Base-by-base conservation (phyloP, 495 filamentous ascomycete genomes). In the Neurospora sp. region DNA sequence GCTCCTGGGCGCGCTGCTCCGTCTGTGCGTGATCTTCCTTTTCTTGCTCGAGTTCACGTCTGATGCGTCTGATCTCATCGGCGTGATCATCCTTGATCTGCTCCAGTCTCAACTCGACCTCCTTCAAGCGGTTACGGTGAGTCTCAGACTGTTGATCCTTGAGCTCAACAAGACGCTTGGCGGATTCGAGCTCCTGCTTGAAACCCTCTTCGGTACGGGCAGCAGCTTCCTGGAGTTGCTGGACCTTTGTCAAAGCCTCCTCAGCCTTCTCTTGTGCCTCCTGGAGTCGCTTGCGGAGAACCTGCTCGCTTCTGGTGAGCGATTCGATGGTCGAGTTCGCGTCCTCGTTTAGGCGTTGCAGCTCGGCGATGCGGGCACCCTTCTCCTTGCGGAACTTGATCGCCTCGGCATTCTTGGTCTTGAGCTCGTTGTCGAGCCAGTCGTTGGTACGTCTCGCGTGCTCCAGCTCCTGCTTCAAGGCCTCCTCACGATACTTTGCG, bases 351-450 rank as follows among this genome's bases (percentile, higher is more conserved):
- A 91, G 87, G 17, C 93, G 92, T 78, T 98, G 93, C 39, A 99
- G 88, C 77, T 95, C 92, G 12, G 93, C 84, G 75, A 98, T 91
- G 22, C 92, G 90, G 0, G 92, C 88, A 75, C 90, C 90, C 85
- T 98, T 98, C 79, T 99, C 96, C 76, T 97, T 98, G 71, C 96
- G 89, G 84, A 92, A 96, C 75, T 94, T 97, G 72, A 93, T 87
- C 65, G 92, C 88, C 76, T 98, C 96, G 40, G 88, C 88, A 61
- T 84, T 89, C 80, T 97, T 97, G 0, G 93, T 94, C 82, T 96
- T 94, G 31, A 98, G 84, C 80, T 98, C 96, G 31, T 85, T 88
- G 73, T 96, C 93, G 68, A 94, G 90, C 91, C 93, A 98, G 72
- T 98, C 96, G 74, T 93, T 94, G 82, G 91, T 96, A 74, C 89